Conservation (phyloP, 2,329 filamentous ascomycete species). For the Paraconiothyrium brasiliense region DNA sequence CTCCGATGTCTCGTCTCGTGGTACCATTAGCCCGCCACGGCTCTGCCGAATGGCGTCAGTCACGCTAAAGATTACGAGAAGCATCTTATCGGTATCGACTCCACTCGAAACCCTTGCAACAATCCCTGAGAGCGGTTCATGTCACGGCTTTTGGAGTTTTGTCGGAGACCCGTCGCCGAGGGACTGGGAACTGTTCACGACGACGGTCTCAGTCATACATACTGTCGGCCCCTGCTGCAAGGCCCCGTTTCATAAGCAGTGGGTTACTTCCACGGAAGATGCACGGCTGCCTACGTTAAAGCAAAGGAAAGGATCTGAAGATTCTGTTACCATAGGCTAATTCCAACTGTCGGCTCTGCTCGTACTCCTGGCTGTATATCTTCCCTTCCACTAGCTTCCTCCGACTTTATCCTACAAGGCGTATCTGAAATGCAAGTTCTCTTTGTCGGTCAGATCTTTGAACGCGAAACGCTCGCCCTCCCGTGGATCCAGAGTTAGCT, state of each 20-base stretch:
- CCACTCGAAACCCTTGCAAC: background rate
- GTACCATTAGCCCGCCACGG: background rate
- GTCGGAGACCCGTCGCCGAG: background rate
- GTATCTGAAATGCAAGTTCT: slow-evolving; percentile 68
- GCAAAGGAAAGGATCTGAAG: too few relatives aligned
- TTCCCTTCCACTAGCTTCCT: background rate
- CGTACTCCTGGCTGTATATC: too few relatives aligned
- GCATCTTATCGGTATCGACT: background rate
- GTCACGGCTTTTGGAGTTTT: background rate
- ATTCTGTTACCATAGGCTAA: too few relatives aligned
- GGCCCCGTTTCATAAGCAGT: too few relatives aligned
- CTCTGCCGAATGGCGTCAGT: background rate
- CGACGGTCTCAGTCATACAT: too few relatives aligned
- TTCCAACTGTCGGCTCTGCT: too few relatives aligned
- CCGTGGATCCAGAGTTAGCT: slow-evolving; percentile 63
- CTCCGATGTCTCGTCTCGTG: background rate
- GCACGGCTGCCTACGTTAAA: background rate
- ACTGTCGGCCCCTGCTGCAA: too few relatives aligned
- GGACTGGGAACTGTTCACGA: too few relatives aligned
- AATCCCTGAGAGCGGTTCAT: background rate
- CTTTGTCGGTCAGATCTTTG: slow-evolving; percentile 63
- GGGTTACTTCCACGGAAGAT: too few relatives aligned
- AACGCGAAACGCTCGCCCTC: slow-evolving; percentile 62
- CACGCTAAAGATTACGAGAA: background rate
- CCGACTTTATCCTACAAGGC: slow-evolving; percentile 41